phyloP scores from a whole-genome alignment of 192 early-diverging fungal genomes.

The Entophlyctis luteolus region DNA sequence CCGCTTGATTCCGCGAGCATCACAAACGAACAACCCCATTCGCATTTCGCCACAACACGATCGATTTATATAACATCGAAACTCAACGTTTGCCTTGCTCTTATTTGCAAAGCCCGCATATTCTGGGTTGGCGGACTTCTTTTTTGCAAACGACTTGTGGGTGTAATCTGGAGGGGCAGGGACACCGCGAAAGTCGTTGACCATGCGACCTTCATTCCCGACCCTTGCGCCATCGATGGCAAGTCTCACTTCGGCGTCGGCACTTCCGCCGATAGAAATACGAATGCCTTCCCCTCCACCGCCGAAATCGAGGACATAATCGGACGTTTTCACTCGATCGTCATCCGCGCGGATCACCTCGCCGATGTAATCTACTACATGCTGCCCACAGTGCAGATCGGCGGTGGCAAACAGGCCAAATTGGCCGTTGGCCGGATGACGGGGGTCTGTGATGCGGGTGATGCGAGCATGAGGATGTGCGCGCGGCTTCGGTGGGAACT shows the following conservation, averaged over 20 bases:
- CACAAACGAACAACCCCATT: slow-evolving; percentile 36
- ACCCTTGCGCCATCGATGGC: slow-evolving; percentile 36
- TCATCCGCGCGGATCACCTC: slow-evolving; percentile 12
- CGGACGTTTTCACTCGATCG: background rate
- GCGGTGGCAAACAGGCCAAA: slow-evolving; percentile 9
- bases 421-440: slow-evolving; percentile 20
- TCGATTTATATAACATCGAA: slow-evolving; percentile 23
- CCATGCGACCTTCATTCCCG: slow-evolving; percentile 46
- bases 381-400: background rate
- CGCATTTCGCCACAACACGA: slow-evolving; percentile 19
- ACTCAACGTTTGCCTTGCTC: slow-evolving; percentile 42
- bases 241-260: slow-evolving; percentile 47
- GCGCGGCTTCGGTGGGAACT: slow-evolving; percentile 1
- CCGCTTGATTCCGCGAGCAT: slow-evolving; percentile 13
- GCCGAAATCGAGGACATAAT: slow-evolving; percentile 21
- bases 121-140: background rate
- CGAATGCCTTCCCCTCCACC: slow-evolving; percentile 8
- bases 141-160: background rate
- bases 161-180: slow-evolving; percentile 3
- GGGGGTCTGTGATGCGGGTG: slow-evolving; percentile 2
- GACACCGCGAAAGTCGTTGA: slow-evolving; percentile 49
- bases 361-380: slow-evolving; percentile 23
- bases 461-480: slow-evolving; percentile 13
- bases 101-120: slow-evolving; percentile 10
- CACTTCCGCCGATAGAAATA: background rate